Percentiles rank a stretch among this genome's conserved stretches.
Evolutionary conservation across 352 stramenopile genomes (phyloP).

Genomic region (Pythium rhizo-oryzae): DNA sequence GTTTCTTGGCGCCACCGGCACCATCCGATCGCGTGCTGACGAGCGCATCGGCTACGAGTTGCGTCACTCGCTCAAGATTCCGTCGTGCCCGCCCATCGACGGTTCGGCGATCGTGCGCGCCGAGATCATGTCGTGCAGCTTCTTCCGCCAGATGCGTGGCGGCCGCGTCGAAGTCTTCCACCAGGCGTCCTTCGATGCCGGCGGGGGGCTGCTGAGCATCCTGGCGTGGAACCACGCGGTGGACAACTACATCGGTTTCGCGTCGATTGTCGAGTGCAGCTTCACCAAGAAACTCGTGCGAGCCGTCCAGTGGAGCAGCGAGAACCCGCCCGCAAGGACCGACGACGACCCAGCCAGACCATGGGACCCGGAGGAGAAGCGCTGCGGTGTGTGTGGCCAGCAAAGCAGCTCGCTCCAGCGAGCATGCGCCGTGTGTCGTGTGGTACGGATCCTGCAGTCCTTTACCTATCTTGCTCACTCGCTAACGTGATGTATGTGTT

Average conservation of each 20-base stretch:
- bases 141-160: constrained; percentile 63
- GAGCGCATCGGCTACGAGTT: constrained; percentile 68
- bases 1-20: constrained; percentile 57
- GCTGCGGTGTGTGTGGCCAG: constrained; percentile 59
- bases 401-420: constrained; percentile 35
- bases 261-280: constrained; percentile 46
- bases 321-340: constrained; percentile 23
- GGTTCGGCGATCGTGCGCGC: constrained; percentile 57
- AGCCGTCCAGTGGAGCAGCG: constrained; percentile 38
- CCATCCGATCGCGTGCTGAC: constrained; percentile 36
- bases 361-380: constrained; percentile 42
- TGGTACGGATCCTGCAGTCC: constrained; percentile 23
- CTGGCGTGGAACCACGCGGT: constrained; percentile 52
- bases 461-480: neutral
- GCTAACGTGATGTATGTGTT: neutral
- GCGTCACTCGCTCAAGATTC: constrained; percentile 70
- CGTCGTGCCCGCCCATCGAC: constrained; percentile 44
- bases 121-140: constrained; percentile 66
- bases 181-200: constrained; percentile 55
- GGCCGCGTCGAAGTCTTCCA: constrained; percentile 68
- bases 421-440: constrained; percentile 49
- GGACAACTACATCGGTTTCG: constrained; percentile 45
- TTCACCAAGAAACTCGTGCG: constrained; percentile 66
- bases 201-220: constrained; percentile 43
- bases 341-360: constrained; percentile 27